Percentiles rank a stretch among this genome's conserved stretches.
These are phyloP conservation scores for Chytridiales sp. DNA, from an alignment of 371 early-diverging fungal genomes.

Conservation along the genomic window DNA sequence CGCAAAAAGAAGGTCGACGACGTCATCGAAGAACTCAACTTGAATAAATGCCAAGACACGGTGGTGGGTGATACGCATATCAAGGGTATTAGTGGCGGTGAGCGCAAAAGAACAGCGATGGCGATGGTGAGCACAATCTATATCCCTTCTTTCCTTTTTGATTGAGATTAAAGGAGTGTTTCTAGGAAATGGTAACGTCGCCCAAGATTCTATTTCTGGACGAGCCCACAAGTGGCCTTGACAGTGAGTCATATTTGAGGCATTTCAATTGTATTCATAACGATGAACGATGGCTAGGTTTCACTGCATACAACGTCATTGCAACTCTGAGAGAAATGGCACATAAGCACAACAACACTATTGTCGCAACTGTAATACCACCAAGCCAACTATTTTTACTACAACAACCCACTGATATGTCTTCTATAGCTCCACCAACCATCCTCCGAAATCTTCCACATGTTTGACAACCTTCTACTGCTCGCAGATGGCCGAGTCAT, in stretches of 20 bases:
- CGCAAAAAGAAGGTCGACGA: constrained; percentile 65
- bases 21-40: constrained; percentile 68
- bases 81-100: constrained; percentile 89
- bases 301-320: constrained; percentile 63
- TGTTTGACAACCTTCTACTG: constrained; percentile 63
- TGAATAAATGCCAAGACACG: constrained; percentile 67
- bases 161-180: not conserved
- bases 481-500: constrained; percentile 57
- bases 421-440: constrained; percentile 76
- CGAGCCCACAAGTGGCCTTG: constrained; percentile 64
- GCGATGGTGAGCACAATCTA: constrained; percentile 35
- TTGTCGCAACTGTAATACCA: not conserved
- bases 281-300: no score
- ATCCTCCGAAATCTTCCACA: constrained; percentile 58
- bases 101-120: constrained; percentile 67
- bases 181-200: constrained; percentile 76
- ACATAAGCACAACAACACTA: constrained; percentile 14
- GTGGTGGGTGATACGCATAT: constrained; percentile 69
- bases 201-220: constrained; percentile 87
- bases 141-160: not conserved
- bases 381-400: not conserved
- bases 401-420: constrained; percentile 57
- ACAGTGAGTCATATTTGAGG: no score
- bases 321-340: constrained; percentile 53
- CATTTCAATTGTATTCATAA: no score